phyloP scores from a whole-genome alignment of 331 rosid species.

The Quercus lobata region DNA sequence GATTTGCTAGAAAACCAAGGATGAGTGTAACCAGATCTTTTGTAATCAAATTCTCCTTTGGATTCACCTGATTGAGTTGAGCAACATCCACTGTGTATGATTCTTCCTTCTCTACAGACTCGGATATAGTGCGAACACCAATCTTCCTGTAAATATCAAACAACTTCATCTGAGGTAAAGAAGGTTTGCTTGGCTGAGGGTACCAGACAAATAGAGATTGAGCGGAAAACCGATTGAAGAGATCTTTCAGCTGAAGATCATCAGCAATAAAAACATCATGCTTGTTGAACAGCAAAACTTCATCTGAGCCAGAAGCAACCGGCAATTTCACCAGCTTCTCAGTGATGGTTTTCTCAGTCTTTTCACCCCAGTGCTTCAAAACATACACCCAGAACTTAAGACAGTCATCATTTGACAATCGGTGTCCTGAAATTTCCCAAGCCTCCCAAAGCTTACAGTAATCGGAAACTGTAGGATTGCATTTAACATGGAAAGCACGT shows the following conservation, averaged over 20 bases:
- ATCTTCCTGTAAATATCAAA: conserved; percentile 44
- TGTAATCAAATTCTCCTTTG: conserved; percentile 18
- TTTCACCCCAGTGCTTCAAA: conserved; percentile 23
- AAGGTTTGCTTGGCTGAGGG: conserved; percentile 41
- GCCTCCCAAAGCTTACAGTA: conserved; percentile 60
- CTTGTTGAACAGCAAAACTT: conserved; percentile 37
- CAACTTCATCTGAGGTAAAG: conserved; percentile 23
- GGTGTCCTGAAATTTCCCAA: conserved; percentile 44
- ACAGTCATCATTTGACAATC: conserved; percentile 36
- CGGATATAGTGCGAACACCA: conserved; percentile 56
- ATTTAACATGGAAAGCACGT: conserved; percentile 32
- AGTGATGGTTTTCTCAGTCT: conserved; percentile 25
- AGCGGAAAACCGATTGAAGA: conserved; percentile 33
- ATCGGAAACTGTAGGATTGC: conserved; percentile 44
- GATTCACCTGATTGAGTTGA: conserved; percentile 20
- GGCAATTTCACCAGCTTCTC: conserved; percentile 52
- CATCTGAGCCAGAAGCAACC: conserved; percentile 28
- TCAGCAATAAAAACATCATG: conserved; percentile 50
- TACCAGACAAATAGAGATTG: conserved; percentile 59
- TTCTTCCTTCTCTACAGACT: conserved; percentile 43
- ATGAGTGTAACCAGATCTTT: conserved; percentile 44
- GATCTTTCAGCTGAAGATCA: conserved; percentile 57
- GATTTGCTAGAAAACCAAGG: conserved; percentile 62
- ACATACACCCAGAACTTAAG: conserved; percentile 62
- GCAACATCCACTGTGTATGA: conserved; percentile 5